Conservation (phyloP, 495 filamentous ascomycete species). For the Extremus antarcticus region DNA sequence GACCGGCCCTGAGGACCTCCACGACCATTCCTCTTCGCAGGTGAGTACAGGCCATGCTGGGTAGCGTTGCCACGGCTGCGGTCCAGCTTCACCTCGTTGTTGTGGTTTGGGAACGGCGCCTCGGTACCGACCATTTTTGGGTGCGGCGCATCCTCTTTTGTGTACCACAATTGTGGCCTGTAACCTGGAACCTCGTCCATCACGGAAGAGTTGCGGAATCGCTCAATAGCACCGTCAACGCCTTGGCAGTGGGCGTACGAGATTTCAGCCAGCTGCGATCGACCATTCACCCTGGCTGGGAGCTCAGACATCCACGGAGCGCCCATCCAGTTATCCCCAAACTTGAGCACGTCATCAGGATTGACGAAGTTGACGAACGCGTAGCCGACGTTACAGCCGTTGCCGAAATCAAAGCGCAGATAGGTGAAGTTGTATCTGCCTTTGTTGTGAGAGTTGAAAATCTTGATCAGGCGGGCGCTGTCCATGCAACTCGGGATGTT, state of each 20-base stretch:
- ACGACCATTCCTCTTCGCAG: background rate
- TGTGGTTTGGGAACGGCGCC: conserved; percentile 61
- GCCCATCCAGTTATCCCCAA: conserved; percentile 13
- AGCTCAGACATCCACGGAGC: conserved; percentile 46
- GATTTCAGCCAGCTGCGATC: conserved; percentile 73
- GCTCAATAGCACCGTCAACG: conserved; percentile 76
- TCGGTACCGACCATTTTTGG: conserved; percentile 41
- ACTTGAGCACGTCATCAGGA: conserved; percentile 39
- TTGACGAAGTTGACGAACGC: conserved; percentile 93
- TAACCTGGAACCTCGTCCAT: conserved; percentile 75
- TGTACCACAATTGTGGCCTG: conserved; percentile 61
- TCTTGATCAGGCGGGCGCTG: conserved; percentile 56
- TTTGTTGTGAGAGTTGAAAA: conserved; percentile 66
- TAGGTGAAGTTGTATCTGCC: conserved; percentile 93
- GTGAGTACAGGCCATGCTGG: conserved; percentile 52
- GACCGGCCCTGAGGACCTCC: conserved; percentile 54
- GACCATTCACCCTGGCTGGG: background rate
- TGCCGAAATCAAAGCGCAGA: conserved; percentile 59
- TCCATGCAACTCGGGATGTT: conserved; percentile 91
- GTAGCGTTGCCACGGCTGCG: conserved; percentile 76
- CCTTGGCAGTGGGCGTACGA: conserved; percentile 95
- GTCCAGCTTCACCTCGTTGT: conserved; percentile 78
- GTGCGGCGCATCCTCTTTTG: conserved; percentile 29
- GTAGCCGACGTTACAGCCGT: conserved; percentile 69
- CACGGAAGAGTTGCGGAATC: conserved; percentile 92